phyloP scores from a whole-genome alignment of 73 alveolate species.

The Paraurostyla sp. region DNA sequence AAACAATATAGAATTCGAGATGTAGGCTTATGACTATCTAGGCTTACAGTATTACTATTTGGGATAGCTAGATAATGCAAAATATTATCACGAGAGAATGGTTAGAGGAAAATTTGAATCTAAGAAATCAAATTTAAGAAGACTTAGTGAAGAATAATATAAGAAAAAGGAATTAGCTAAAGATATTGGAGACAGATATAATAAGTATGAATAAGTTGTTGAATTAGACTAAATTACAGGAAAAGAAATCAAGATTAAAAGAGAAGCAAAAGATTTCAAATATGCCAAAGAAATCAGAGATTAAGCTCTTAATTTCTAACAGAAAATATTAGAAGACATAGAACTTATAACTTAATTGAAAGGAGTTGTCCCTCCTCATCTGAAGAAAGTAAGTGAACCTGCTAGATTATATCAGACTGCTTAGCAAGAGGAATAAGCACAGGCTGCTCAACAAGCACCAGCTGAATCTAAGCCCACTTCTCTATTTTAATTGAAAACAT shows the following conservation, averaged over 20 bases:
- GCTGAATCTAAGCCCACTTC: no score
- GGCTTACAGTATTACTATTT: slow-evolving; percentile 73
- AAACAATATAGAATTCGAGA: slow-evolving; percentile 60
- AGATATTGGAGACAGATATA: slow-evolving; percentile 30
- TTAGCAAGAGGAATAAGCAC: neutral
- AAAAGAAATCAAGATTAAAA: slow-evolving; percentile 18
- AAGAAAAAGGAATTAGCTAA: slow-evolving; percentile 26
- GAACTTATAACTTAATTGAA: slow-evolving; percentile 6
- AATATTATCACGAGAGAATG: slow-evolving; percentile 74
- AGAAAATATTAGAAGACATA: neutral
- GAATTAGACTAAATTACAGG: slow-evolving; percentile 1
- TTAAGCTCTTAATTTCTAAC: neutral
- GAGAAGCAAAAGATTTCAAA: slow-evolving; percentile 41
- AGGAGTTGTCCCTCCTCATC: slow-evolving; percentile 1
- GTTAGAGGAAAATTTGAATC: slow-evolving; percentile 70
- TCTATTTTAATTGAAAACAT: no score
- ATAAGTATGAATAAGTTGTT: neutral
- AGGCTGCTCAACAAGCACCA: no score
- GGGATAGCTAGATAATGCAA: slow-evolving; percentile 72
- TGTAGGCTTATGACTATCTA: slow-evolving; percentile 70
- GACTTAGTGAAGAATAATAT: slow-evolving; percentile 55
- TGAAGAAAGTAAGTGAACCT: slow-evolving; percentile 43
- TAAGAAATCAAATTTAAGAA: slow-evolving; percentile 65
- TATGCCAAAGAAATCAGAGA: slow-evolving; percentile 12
- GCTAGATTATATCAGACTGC: slow-evolving; percentile 31